Evolutionary conservation across 129 eudicot species (phyloP).

Genomic region (Logfia minima): DNA sequence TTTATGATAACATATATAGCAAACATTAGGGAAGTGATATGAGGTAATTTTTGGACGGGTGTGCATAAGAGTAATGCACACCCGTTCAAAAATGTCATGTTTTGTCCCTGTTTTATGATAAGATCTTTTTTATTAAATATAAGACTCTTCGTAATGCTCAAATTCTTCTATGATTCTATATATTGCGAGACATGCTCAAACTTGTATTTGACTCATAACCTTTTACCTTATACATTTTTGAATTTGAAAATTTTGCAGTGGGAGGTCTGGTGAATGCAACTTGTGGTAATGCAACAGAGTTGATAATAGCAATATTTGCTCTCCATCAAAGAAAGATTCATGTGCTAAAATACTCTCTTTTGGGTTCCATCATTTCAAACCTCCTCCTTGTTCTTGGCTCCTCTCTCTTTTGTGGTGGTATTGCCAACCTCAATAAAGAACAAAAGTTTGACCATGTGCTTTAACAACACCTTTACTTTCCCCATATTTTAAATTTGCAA

Average conservation of each 20-base stretch:
- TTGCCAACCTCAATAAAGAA: constrained; percentile 62
- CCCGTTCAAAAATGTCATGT: no score
- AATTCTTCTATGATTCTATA: neutral
- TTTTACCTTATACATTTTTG: neutral
- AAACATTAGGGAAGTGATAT: no score
- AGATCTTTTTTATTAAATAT: no score
- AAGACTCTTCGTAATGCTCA: no score
- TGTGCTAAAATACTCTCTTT: constrained; percentile 75
- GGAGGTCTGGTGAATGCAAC: constrained; percentile 98
- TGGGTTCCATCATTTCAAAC: constrained; percentile 30
- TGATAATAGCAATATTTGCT: constrained; percentile 81
- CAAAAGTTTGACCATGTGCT: constrained; percentile 71
- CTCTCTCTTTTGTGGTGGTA: constrained; percentile 81
- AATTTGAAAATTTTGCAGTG: constrained; percentile 43
- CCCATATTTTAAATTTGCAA: neutral
- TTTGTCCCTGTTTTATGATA: no score
- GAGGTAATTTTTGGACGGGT: no score
- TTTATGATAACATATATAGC: no score
- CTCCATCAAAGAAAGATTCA: constrained; percentile 58
- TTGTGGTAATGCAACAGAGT: constrained; percentile 96
- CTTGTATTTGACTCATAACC: no score
- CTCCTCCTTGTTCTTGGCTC: constrained; percentile 70
- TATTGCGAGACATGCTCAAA: no score
- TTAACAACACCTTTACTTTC: constrained; percentile 16
- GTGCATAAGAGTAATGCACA: no score